Conservation (phyloP, 805 yeast species). For the Ogataea pignaliae region DNA sequence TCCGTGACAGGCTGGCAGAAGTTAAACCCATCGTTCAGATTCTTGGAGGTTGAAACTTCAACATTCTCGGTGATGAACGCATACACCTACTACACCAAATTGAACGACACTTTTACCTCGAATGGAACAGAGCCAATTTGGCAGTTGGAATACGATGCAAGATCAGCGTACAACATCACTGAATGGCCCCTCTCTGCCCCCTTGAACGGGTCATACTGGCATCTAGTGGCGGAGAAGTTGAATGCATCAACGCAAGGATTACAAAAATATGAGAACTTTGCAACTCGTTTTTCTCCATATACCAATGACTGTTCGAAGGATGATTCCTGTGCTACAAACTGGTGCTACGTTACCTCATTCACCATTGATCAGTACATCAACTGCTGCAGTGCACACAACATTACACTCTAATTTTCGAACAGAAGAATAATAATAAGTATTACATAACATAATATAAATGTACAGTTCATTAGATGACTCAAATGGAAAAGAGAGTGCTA, state of each 20-base stretch:
- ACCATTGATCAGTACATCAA: conserved; percentile 28
- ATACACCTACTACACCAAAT: conserved; percentile 52
- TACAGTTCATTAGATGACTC: too few relatives aligned
- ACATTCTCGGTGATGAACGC: conserved; percentile 60
- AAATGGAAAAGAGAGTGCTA: not conserved
- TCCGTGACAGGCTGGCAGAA: conserved; percentile 59
- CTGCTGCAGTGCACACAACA: conserved; percentile 11
- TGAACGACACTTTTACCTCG: conserved; percentile 52
- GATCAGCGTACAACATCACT: conserved; percentile 48
- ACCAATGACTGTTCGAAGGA: conserved; percentile 48
- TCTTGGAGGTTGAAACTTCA: conserved; percentile 59
- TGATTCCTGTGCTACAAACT: conserved; percentile 38
- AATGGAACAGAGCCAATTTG: conserved; percentile 57
- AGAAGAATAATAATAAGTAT: too few relatives aligned
- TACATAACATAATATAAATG: not conserved
- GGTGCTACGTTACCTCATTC: conserved; percentile 39
- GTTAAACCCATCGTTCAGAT: conserved; percentile 69
- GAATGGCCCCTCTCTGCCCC: conserved; percentile 59
- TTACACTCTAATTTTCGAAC: not conserved
- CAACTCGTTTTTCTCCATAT: conserved; percentile 52
- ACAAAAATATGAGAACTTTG: conserved; percentile 44
- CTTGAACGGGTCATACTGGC: conserved; percentile 68
- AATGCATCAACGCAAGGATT: conserved; percentile 38
- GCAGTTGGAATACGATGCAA: conserved; percentile 61
- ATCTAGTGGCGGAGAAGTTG: conserved; percentile 44